Evolutionary conservation across 1,284 basidiomycete genomes (phyloP), one percentile per base, ranked within the genome.

Genomic region (Baeospora myosura): DNA sequence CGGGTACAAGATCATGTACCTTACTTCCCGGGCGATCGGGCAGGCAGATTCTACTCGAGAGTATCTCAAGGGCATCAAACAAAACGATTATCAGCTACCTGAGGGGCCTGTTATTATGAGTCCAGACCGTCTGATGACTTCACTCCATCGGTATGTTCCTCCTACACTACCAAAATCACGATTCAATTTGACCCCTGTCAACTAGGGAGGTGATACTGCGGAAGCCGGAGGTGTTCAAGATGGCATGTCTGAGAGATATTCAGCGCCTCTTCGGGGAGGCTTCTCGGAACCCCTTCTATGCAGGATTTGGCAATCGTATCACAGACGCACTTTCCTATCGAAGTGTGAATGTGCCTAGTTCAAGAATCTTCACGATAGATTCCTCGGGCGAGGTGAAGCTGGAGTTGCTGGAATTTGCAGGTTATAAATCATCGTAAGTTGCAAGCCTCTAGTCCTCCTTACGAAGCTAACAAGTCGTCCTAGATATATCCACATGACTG

Each of bases 81-180:
- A 98, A 68, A 90, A 95, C 52, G 82, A 92, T 49, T 97, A 96
- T 59, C 86, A 92, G 57, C 72, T 99, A 23, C 96, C 96, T 0
- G 92, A 98, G 55, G 96, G 96, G 0, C 96, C 96, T 3, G 96
- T 99, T 38, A 94, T 98, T 59, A 98, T 99, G 96, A 94, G 89
- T 55, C 96, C 96, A 0, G 96, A 99, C 61, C 76, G 96, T 11
- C 61, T 98, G 43, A 94, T 99, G 75, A 87, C 92, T 2, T 93
- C 89, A 24, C 64, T 98, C 38, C 96, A 98, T 63, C 82, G 95
- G 88, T 90, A 53, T 52, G 78, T 55, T 10, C 4, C 16, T 25
- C 43, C 7, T 22, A 14, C 8, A 39, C 41, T 16, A 14, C 29
- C 17, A 26, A 14, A 28, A 11, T 28, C 16, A 16, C 17, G 10